Conservation (phyloP, 805 yeast genomes). For the Candida schatavii region DNA sequence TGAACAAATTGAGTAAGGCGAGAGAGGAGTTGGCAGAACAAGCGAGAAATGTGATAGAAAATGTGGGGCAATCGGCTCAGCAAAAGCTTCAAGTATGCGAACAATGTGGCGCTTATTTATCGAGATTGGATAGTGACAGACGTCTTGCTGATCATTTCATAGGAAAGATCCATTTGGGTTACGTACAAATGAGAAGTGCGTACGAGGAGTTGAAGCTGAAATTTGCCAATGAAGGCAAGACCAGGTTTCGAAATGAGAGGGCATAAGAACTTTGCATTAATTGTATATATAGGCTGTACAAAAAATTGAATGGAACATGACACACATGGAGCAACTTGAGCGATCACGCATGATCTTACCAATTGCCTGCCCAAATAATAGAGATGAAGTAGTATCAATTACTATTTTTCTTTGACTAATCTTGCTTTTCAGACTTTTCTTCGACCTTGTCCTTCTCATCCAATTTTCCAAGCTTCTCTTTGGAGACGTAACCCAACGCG, state of each 20-base stretch:
- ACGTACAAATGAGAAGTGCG: conserved; percentile 67
- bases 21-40: conserved; percentile 53
- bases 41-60: conserved; percentile 62
- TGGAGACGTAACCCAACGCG: conserved; percentile 58
- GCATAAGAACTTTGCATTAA: no score
- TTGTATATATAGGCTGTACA: no score
- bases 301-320: no score
- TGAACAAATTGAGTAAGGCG: conserved; percentile 44
- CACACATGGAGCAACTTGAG: no score
- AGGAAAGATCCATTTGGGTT: conserved; percentile 85
- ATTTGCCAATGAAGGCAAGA: conserved; percentile 2
- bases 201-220: conserved; percentile 35
- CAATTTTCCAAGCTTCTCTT: conserved; percentile 32
- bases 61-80: conserved; percentile 79
- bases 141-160: conserved; percentile 85
- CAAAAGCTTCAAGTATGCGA: conserved; percentile 90
- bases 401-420: no score
- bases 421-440: background rate
- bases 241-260: background rate
- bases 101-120: conserved; percentile 84
- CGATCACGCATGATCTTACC: no score
- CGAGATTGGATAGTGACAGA: conserved; percentile 82
- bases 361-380: no score
- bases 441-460: conserved; percentile 3
- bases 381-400: no score